Evolutionary conservation across 2,329 filamentous ascomycete species (phyloP), one percentile per base, ranked within the genome.

Genomic region (Fusarium sp.): DNA sequence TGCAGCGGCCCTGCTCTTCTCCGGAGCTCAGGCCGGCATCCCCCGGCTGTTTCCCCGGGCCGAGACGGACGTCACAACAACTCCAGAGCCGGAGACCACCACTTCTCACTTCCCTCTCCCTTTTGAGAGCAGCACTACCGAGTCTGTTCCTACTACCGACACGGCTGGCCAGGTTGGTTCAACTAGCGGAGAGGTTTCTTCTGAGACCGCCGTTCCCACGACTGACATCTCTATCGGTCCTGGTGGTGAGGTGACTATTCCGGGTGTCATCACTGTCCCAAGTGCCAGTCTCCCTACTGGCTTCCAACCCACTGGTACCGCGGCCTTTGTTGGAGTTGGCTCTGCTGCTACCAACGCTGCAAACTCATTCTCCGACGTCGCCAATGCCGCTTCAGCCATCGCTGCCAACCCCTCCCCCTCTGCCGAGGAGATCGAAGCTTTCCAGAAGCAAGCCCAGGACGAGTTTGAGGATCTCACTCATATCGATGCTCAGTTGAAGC

Each of bases 361-460:
- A 1, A 49, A 27, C 16, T 64, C 62, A 2, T 64, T 64, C 20
- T 36, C 58, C 3, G 34, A 44, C 14, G 20, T 64, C 11, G 62
- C 58, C 10, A n/a, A n/a, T 44, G 57, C 62, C 7, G 62, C 62
- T 27, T 64, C 62, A 2, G 44, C 57, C 18, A 61, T 64, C 31
- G 62, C 62, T 23, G 51, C 51, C 51, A 64, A 61, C 16, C 62
- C 62, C 10, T 51, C 62, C 11, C 57, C 62, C 2, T 64, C 62
- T 3, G 42, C n/a, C 4, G 62, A 61, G 1, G 62, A 64, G 1
- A 20, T 61, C n/a, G 10, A 51, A 6, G 25, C 10, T 4, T 64
- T 64, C 33, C 40, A 64, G 10, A 23, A 57, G 8, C 31, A 55
- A 16, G 58, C 62, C 9, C 57, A 64, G 31, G 33, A 61, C 4